Base-by-base conservation (phyloP, 1,139 yeast species). In the Debaryomycetaceae sp. region DNA sequence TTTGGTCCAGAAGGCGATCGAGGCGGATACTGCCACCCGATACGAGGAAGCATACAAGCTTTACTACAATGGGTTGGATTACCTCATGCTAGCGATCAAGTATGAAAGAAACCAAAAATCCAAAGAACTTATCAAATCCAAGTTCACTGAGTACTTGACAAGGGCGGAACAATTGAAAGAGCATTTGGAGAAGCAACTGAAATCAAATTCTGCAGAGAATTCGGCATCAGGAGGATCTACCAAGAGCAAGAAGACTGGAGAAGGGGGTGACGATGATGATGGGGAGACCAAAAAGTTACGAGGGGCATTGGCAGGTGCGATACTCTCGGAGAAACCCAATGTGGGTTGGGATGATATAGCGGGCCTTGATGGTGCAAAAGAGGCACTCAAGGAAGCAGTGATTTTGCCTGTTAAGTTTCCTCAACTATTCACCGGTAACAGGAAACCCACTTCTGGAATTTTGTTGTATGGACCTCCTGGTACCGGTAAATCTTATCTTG, bases 401-500 rank as follows among this genome's bases (percentile, higher is more conserved):
- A 93, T 95, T 39, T 72, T 91, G 49, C 99, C 99, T 3, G 96
- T 90, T 27, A 85, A 83, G 63, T 91, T 93, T 62, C 99, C 99
- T 1, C 98, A 93, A 57, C 69, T 93, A 49, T 93, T 93, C 68
- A 88, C 86, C 8, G 99, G 99, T 1, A 90, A 89, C 60, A 80
- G 99, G 50, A 88, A 88, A 60, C 99, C 99, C 1, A 84, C 95
- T 3, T 76, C 88, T 5, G 99, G 99, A 38, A 93, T 95, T 42
- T 69, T 95, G 42, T 72, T 95, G 36, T 95, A 90, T 63, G 99
- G 99, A 0, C 99, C 99, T 11, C 99, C 99, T 3, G 99, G 99
- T 58, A 95, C 99, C 0, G 99, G 99, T 74, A 95, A 95, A 62
- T 91, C 98, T 1, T 93, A 85, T 63, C 72, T 95, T 48, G 99